Evolutionary conservation across 1,284 basidiomycete genomes (phyloP).

Genomic region (Melampsora larici-populina): DNA sequence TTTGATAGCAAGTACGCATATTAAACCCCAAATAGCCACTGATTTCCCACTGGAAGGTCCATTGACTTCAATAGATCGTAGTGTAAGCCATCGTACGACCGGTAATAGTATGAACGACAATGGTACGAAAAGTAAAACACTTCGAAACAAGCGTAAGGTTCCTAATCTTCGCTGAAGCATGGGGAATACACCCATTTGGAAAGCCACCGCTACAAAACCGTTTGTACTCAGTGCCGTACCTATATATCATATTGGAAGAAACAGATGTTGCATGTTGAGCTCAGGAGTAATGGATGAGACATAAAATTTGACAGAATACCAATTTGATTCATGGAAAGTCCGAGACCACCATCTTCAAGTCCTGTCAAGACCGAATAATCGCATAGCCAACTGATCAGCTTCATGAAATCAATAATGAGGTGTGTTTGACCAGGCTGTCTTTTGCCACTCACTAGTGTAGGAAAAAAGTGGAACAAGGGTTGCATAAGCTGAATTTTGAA

Average conservation of each 20-base stretch:
- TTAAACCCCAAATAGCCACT: slow-evolving; percentile 13
- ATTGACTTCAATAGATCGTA: background rate
- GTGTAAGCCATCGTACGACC: background rate
- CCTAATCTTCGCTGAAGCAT: slow-evolving; percentile 26
- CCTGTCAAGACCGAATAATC: slow-evolving; percentile 3
- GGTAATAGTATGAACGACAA: slow-evolving; percentile 16
- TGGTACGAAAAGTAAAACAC: slow-evolving; percentile 13
- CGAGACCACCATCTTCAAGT: slow-evolving; percentile 33
- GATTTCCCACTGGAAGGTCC: background rate
- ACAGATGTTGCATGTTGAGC: background rate
- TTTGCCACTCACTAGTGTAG: slow-evolving; percentile 27
- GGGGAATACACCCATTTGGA: slow-evolving; percentile 26
- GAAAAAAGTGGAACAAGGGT: slow-evolving; percentile 39
- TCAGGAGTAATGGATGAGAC: too few species aligned
- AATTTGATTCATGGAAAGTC: slow-evolving; percentile 28
- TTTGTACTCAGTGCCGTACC: slow-evolving; percentile 33
- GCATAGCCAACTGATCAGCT: background rate
- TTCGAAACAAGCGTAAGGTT: slow-evolving; percentile 21
- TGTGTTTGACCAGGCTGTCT: background rate
- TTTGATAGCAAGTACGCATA: slow-evolving; percentile 27
- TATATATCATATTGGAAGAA: background rate
- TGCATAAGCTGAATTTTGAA: slow-evolving; percentile 24
- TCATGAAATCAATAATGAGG: background rate
- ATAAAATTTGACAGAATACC: background rate
- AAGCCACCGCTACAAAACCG: slow-evolving; percentile 15